Evolutionary conservation across 352 stramenopile species (phyloP), one percentile per base, ranked within the genome.

Genomic region (Peronospora tabacina): DNA sequence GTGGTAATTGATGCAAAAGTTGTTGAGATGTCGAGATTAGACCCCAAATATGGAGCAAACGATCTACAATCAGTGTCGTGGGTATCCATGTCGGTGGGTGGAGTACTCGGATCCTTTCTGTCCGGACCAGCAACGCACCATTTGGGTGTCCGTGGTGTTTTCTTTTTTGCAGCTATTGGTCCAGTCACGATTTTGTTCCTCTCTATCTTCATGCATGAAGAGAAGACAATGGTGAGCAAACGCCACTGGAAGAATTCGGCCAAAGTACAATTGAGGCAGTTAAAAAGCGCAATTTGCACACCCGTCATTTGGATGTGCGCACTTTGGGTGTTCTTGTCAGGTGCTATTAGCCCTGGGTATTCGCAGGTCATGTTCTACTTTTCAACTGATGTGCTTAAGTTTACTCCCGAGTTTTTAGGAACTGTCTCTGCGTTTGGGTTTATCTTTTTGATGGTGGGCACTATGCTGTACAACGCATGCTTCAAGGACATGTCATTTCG

Each of bases 281-380:
- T 97, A 2, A 90, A 81, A 60, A 55, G 70, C 24, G 87, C 89
- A 6, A 72, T 97, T 42, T 63, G 65, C 49, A 87, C 92, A 35
- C 84, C 84, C 2, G 82, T 92, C 12, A 96, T 98, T 54, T 98
- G 87, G 82, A 96, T 96, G 66, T 96, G 94, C 29, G 86, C 94
- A n/a, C 62, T 98, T 1, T 98, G 96, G 73, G 67, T 98, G 4
- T 98, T 98, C 55, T 63, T 97, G 1, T 98, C 92, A 44, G 85
- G 96, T 63, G 88, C 92, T 7, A 95, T 86, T 24, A 85, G 92
- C 26, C 95, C 95, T 7, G 93, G 89, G 19, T 95, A 90, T 55
- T 96, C 96, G 39, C 88, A 95, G 37, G 91, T 97, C 6, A 94
- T 95, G 49, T 95, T 98, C 46, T 98, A 96, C 61, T 98, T 97